Percentiles rank a stretch among this genome's conserved stretches.
Conservation (phyloP, 345 rosid genomes). For the Linum trigynum region DNA sequence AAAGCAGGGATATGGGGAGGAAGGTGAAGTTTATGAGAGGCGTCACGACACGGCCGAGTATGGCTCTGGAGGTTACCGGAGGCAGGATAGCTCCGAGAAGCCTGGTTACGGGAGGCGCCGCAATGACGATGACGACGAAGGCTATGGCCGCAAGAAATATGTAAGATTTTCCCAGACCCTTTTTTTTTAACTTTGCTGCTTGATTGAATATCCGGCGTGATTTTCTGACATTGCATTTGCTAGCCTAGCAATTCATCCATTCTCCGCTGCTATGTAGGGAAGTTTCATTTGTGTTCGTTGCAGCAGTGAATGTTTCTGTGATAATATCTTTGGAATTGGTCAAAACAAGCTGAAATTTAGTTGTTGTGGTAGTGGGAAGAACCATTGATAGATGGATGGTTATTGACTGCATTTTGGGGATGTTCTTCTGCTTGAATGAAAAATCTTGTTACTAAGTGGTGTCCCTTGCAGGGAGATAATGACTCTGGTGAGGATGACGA, state of each 20-base stretch:
- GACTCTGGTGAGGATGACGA: constrained; percentile 43
- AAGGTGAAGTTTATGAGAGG: background rate
- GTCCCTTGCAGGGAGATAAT: constrained; percentile 45
- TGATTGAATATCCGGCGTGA: too few species aligned
- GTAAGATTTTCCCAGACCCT: constrained; percentile 28
- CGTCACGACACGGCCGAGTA: background rate
- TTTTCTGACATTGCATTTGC: too few species aligned
- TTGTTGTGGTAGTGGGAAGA: too few species aligned
- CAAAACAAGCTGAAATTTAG: background rate
- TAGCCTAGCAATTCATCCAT: too few species aligned
- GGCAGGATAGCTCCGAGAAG: constrained; percentile 31
- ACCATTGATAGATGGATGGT: too few species aligned
- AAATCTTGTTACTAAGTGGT: too few species aligned
- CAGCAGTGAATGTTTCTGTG: too few species aligned
- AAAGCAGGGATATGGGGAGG: background rate
- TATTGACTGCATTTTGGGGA: too few species aligned
- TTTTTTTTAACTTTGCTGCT: background rate
- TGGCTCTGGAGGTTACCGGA: constrained; percentile 13
- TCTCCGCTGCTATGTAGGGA: too few species aligned
- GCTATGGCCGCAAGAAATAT: constrained; percentile 79
- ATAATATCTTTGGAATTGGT: background rate
- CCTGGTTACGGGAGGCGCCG: constrained; percentile 36
- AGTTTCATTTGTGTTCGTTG: too few species aligned
- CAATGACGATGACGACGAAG: constrained; percentile 42
- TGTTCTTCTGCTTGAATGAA: background rate